Conservation (phyloP, 371 early-diverging fungal genomes). For the Circinella umbellata region DNA sequence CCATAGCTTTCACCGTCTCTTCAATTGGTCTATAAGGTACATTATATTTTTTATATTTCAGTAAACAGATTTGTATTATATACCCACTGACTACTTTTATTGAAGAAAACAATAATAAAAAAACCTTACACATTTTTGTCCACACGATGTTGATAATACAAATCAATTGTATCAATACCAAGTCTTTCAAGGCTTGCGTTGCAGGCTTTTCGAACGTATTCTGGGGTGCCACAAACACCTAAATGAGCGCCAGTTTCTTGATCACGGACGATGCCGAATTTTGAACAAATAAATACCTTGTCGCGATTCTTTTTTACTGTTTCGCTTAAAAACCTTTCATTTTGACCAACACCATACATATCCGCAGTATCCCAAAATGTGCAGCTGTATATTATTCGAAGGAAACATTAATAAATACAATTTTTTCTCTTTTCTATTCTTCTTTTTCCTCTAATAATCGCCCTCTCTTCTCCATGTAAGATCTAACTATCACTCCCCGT, state of each 20-base stretch:
- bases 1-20: constrained; percentile 66
- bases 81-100: too few species aligned
- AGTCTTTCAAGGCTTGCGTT: constrained; percentile 47
- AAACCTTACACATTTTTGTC: constrained; percentile 39
- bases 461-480: too few species aligned
- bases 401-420: not conserved
- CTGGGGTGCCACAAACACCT: constrained; percentile 55
- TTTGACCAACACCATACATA: constrained; percentile 31
- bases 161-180: constrained; percentile 55
- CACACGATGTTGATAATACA: constrained; percentile 65
- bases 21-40: constrained; percentile 44
- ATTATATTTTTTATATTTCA: not conserved
- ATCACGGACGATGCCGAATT: constrained; percentile 40
- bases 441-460: not conserved
- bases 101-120: not conserved
- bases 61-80: too few species aligned
- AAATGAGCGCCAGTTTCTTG: constrained; percentile 38
- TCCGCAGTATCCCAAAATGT: constrained; percentile 39
- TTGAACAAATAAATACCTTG: constrained; percentile 52
- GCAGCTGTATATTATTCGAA: constrained; percentile 4
- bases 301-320: constrained; percentile 38
- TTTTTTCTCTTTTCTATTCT: not conserved
- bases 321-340: constrained; percentile 44
- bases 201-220: constrained; percentile 51
- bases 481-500: too few species aligned